A percentile compares a stretch with the other conserved stretches of the same genome.
Conservation (phyloP, 192 early-diverging fungal species). For the Backusella mclennaniae region DNA sequence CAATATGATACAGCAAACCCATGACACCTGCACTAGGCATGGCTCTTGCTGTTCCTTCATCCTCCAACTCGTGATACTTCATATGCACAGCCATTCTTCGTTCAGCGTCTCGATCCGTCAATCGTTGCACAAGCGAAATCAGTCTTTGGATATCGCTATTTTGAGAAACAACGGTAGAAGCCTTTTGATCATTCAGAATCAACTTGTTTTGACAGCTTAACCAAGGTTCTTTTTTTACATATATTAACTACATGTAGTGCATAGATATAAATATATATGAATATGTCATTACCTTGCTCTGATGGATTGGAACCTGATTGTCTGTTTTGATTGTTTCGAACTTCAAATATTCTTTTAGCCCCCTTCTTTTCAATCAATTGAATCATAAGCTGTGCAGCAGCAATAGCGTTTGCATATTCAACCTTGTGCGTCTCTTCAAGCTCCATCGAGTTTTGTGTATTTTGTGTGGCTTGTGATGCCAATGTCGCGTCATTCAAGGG, state of each 20-base stretch:
- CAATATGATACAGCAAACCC: slow-evolving; percentile 37
- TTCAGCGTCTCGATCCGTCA: slow-evolving; percentile 30
- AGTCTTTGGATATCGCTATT: slow-evolving; percentile 29
- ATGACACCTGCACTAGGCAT: slow-evolving; percentile 43
- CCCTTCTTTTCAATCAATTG: slow-evolving; percentile 28
- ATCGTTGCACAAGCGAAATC: slow-evolving; percentile 21
- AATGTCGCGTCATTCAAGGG: background rate
- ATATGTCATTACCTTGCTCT: background rate
- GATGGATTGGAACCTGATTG: background rate
- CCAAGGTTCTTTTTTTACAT: slow-evolving; percentile 16
- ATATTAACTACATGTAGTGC: background rate
- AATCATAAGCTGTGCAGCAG: slow-evolving; percentile 20
- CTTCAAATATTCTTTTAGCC: slow-evolving; percentile 24
- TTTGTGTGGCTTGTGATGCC: background rate
- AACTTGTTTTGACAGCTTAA: slow-evolving; percentile 17
- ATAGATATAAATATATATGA: background rate
- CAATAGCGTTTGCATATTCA: slow-evolving; percentile 7
- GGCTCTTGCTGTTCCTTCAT: slow-evolving; percentile 42
- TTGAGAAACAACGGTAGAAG: slow-evolving; percentile 3
- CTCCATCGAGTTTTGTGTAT: background rate
- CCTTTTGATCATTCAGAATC: slow-evolving; percentile 4
- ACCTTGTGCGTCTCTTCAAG: background rate
- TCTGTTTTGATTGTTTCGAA: slow-evolving; percentile 15
- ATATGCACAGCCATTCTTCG: slow-evolving; percentile 34
- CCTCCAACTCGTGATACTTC: slow-evolving; percentile 41